These are phyloP conservation scores for Agarophyton chilense DNA, from an alignment of 23 red algal species.

Conservation along the genomic window DNA sequence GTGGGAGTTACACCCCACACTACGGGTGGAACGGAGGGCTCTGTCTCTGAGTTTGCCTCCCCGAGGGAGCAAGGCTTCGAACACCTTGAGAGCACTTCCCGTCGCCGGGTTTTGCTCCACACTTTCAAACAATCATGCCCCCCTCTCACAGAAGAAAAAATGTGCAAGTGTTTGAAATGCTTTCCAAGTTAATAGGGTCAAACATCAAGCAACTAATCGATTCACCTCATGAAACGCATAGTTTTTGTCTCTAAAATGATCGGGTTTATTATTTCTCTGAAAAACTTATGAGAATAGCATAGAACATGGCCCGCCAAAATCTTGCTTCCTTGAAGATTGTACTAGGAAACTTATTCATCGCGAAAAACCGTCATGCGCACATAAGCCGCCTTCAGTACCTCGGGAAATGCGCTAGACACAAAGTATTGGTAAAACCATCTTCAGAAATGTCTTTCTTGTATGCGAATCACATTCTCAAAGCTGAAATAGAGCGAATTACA, in stretches of 20 bases:
- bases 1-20: no score
- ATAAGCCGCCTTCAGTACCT: conserved; percentile 83
- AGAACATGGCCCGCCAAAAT: conserved; percentile 63
- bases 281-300: conserved; percentile 65
- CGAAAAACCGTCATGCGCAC: conserved; percentile 89
- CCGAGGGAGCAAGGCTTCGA: no score
- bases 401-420: conserved; percentile 70
- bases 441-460: conserved; percentile 98
- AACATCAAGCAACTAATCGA: conserved; percentile 93
- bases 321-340: conserved; percentile 88
- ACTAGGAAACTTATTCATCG: conserved; percentile 94
- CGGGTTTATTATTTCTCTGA: conserved; percentile 94
- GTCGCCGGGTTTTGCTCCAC: no score
- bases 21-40: no score
- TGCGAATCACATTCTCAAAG: conserved; percentile 96
- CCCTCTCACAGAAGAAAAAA: conserved; percentile 91
- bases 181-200: conserved; percentile 83
- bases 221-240: conserved; percentile 56
- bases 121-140: conserved; percentile 82
- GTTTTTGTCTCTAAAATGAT: conserved; percentile 94
- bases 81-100: no score
- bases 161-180: conserved; percentile 89
- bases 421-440: conserved; percentile 96
- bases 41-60: no score
- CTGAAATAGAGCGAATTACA: conserved; percentile 81